Conservation (phyloP, 345 rosid species). For the Pistacia atlantica region DNA sequence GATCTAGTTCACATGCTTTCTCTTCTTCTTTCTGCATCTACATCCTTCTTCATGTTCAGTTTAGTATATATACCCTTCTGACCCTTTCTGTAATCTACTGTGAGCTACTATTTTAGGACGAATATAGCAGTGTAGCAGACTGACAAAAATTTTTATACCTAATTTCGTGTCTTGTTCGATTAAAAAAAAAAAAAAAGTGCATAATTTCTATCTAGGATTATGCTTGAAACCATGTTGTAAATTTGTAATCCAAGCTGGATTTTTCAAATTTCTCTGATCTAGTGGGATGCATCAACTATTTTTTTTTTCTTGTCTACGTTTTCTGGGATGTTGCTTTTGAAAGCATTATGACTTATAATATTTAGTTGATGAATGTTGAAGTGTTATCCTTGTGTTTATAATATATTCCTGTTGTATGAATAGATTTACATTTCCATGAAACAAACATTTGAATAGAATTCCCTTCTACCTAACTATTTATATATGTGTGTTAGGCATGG, state of each 20-base stretch:
- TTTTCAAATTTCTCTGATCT: neutral
- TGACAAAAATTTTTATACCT: no score
- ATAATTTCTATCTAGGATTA: neutral
- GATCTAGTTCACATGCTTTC: neutral
- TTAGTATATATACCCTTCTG: neutral
- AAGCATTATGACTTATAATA: no score
- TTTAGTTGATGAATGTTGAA: no score
- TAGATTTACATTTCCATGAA: no score
- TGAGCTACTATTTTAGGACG: neutral
- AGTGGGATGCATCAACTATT: no score
- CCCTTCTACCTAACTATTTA: no score
- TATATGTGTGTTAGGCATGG: no score
- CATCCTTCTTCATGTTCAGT: neutral
- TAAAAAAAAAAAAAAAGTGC: neutral
- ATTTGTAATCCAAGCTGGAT: neutral
- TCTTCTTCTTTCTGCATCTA: neutral
- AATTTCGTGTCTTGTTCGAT: no score
- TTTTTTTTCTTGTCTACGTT: neutral
- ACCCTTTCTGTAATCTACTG: neutral
- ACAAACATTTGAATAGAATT: no score
- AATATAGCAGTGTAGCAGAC: neutral
- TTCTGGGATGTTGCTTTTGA: neutral
- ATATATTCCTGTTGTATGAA: no score
- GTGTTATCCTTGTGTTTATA: no score
- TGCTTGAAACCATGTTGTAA: neutral